Base-by-base conservation (phyloP, 2,329 filamentous ascomycete species). In the Sporothrix brunneoviolacea region DNA sequence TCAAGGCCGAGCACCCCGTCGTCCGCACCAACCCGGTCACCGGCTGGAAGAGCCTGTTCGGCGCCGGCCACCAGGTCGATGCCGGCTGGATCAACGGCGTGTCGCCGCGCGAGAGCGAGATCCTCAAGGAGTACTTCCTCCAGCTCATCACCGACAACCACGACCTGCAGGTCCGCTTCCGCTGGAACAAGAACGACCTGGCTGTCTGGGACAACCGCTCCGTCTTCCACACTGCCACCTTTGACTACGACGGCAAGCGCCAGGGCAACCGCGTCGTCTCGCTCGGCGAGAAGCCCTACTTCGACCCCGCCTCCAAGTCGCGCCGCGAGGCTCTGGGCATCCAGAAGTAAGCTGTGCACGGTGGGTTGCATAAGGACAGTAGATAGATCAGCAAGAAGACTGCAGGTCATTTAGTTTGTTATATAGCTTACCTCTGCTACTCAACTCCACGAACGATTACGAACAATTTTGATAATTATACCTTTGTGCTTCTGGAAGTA, bases 71-170 rank as follows among this genome's bases (percentile, higher is more conserved):
- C 47, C 59, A 61, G 52, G 51, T 61, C 28, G 42, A 59, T 13
- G 53, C 57, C n/a, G 60, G 59, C 41, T 62, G 59, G 60, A 61
- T 60, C 51, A 61, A 63, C 48, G 60, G 55, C 28, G 60, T 64
- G 19, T 59, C 59, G 4, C 67, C 64, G 59, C 67, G 67, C 43
- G 62, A 67, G 48, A 61, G 57, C 49, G 56, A 61, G 15, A 53
- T 59, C 32, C 53, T 63, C 44, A 62, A 62, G 49, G 50, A 37
- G 0, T 62, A 61, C 54, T 62, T 62, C 56, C 46, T 52, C 30
- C 59, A 63, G 30, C 57, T 63, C 37, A 60, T 64, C 33, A 49
- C 56, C 44, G 59, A 63, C 37, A 63, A 62, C 50, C 62, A 64
- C 47, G 61, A 64, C 48, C 58, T 65, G 15, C 62, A 64, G 45